A percentile compares a stretch with the other conserved stretches of the same genome.
Conservation (phyloP, 2,329 filamentous ascomycete genomes). For the Domatiomyces catenatus region DNA sequence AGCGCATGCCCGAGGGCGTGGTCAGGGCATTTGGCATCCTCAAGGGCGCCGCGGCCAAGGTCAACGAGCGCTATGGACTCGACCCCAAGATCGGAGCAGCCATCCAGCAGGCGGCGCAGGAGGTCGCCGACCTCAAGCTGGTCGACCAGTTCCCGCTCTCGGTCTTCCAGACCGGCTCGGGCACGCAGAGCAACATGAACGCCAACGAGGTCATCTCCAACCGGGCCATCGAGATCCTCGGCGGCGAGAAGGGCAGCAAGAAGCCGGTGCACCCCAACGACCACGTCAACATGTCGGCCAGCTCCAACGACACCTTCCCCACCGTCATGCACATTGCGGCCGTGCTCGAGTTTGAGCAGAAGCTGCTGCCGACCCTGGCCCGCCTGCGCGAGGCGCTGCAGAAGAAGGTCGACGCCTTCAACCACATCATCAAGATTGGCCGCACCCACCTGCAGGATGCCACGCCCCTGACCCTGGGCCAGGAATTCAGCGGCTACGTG, state of each 20-base stretch:
- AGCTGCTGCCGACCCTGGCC: slow-evolving; percentile 67
- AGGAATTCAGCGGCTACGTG: slow-evolving; percentile 96
- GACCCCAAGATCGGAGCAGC: slow-evolving; percentile 81
- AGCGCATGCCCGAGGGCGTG: slow-evolving; percentile 90
- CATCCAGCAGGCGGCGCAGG: slow-evolving; percentile 83
- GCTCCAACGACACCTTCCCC: slow-evolving; percentile 97
- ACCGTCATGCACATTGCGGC: slow-evolving; percentile 99
- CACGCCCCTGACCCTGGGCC: slow-evolving; percentile 83
- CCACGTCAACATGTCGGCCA: slow-evolving; percentile 98
- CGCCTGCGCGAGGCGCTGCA: slow-evolving; percentile 72
- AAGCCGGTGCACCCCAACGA: slow-evolving; percentile 98
- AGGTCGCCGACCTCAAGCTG: slow-evolving; percentile 87
- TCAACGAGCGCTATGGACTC: slow-evolving; percentile 90
- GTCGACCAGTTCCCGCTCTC: slow-evolving; percentile 95
- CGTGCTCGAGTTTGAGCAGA: slow-evolving; percentile 77
- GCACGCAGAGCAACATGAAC: slow-evolving; percentile 99
- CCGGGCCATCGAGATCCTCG: slow-evolving; percentile 93
- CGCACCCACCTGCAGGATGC: slow-evolving; percentile 95
- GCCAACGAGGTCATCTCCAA: slow-evolving; percentile 99
- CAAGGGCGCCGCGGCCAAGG: slow-evolving; percentile 87
- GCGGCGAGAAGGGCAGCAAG: slow-evolving; percentile 87
- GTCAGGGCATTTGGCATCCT: slow-evolving; percentile 90
- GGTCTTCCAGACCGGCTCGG: slow-evolving; percentile 97
- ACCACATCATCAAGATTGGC: slow-evolving; percentile 97
- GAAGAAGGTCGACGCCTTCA: slow-evolving; percentile 76